Percentiles rank a stretch among this genome's conserved stretches.
Evolutionary conservation across 2,329 filamentous ascomycete genomes (phyloP).

Genomic region (Eutypa lata): DNA sequence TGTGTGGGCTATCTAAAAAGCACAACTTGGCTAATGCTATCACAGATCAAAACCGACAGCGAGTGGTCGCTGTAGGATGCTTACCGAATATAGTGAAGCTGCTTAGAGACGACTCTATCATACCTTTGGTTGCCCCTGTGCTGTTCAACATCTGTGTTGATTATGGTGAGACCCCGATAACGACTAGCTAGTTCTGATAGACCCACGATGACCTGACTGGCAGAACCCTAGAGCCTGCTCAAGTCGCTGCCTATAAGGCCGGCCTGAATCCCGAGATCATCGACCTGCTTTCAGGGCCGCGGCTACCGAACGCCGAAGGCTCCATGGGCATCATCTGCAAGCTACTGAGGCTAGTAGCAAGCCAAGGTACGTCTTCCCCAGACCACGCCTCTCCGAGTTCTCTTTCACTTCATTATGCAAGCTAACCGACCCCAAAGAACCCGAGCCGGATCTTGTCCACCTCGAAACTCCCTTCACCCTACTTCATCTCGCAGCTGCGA

Average conservation of each 20-base stretch:
- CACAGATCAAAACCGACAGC: constrained; percentile 56
- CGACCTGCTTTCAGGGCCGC: constrained; percentile 44
- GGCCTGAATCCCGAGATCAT: constrained; percentile 48
- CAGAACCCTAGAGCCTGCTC: constrained; percentile 50
- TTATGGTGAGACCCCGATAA: constrained; percentile 45
- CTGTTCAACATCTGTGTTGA: constrained; percentile 62
- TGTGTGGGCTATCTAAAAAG: background rate
- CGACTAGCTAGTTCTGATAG: too few species aligned
- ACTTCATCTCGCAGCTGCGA: constrained; percentile 43
- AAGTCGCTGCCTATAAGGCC: constrained; percentile 51
- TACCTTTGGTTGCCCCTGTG: constrained; percentile 55
- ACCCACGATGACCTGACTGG: constrained; percentile 7
- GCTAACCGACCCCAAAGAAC: constrained; percentile 31
- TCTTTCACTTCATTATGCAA: constrained; percentile 1
- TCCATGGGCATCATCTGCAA: constrained; percentile 54
- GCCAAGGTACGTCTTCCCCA: constrained; percentile 47
- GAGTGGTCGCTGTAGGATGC: constrained; percentile 48
- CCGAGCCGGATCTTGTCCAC: constrained; percentile 42
- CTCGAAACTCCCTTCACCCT: constrained; percentile 47
- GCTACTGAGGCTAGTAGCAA: constrained; percentile 51
- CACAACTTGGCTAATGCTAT: constrained; percentile 5
- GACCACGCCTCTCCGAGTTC: background rate
- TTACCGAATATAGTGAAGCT: constrained; percentile 46
- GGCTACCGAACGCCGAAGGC: constrained; percentile 36
- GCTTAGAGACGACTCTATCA: constrained; percentile 43